Evolutionary conservation across 1,284 basidiomycete species (phyloP).

Genomic region (Leccinum laetum): DNA sequence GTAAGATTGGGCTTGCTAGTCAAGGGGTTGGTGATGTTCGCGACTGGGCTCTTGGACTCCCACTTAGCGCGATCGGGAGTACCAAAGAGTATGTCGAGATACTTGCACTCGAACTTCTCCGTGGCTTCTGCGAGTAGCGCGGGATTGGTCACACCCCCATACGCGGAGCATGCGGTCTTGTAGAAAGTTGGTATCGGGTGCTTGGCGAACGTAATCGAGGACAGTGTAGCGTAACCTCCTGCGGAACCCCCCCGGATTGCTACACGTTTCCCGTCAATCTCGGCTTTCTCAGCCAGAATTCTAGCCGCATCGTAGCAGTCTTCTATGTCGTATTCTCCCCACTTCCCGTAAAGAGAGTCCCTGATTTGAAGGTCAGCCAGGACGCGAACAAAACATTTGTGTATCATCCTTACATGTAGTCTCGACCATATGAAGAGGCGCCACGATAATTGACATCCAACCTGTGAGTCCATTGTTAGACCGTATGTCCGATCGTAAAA

Average conservation of each 20-base stretch:
- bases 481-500: neutral
- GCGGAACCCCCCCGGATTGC: slow-evolving; percentile 61
- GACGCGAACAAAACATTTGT: too few relatives aligned
- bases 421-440: slow-evolving; percentile 24
- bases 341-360: slow-evolving; percentile 14
- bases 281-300: neutral
- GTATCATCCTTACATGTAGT: slow-evolving; percentile 16
- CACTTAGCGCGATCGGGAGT: slow-evolving; percentile 27
- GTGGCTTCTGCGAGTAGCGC: slow-evolving; percentile 43
- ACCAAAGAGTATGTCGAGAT: slow-evolving; percentile 53
- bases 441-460: slow-evolving; percentile 28
- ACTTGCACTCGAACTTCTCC: slow-evolving; percentile 64
- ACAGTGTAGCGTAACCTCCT: slow-evolving; percentile 59
- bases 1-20: slow-evolving; percentile 1
- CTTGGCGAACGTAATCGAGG: slow-evolving; percentile 40
- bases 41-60: slow-evolving; percentile 13
- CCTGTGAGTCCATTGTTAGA: slow-evolving; percentile 8
- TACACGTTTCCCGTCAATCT: slow-evolving; percentile 41
- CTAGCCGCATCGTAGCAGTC: slow-evolving; percentile 19
- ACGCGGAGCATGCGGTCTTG: slow-evolving; percentile 40
- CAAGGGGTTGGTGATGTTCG: slow-evolving; percentile 1
- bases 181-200: slow-evolving; percentile 17
- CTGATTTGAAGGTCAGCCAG: slow-evolving; percentile 6
- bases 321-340: slow-evolving; percentile 19
- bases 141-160: slow-evolving; percentile 55